A percentile compares a stretch with the other conserved stretches of the same genome.
Conservation (phyloP, 371 early-diverging fungal species). For the Circinella minor region DNA sequence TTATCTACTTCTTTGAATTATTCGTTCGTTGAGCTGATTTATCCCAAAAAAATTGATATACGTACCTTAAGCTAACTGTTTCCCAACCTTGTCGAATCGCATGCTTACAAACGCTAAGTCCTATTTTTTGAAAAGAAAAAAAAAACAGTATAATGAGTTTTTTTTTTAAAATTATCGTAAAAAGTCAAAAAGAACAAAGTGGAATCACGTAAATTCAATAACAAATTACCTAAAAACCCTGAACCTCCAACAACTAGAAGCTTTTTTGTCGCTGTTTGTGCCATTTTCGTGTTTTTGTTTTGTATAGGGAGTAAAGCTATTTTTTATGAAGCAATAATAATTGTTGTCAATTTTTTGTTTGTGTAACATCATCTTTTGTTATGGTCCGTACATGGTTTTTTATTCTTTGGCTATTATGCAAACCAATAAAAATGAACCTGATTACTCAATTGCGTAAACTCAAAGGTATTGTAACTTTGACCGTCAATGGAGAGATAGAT, state of each 20-base stretch:
- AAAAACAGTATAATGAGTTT: background rate
- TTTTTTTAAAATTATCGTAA: background rate
- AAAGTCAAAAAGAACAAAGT: background rate
- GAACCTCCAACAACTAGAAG: constrained; percentile 78
- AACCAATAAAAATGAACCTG: too few relatives aligned
- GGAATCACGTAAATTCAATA: background rate
- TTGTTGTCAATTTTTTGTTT: too few relatives aligned
- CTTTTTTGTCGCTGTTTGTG: constrained; percentile 47
- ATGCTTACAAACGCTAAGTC: constrained; percentile 62
- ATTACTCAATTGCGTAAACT: too few relatives aligned
- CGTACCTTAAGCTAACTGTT: constrained; percentile 75
- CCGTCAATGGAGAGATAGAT: too few relatives aligned
- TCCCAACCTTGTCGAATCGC: constrained; percentile 76
- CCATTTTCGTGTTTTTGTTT: constrained; percentile 21
- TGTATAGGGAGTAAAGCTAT: too few relatives aligned
- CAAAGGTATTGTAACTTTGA: too few relatives aligned
- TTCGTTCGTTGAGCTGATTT: background rate
- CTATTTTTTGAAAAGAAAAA: constrained; percentile 26
- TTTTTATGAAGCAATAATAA: too few relatives aligned
- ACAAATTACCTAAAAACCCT: constrained; percentile 65
- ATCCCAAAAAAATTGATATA: constrained; percentile 15
- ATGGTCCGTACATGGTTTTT: too few relatives aligned
- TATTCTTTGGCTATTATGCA: too few relatives aligned
- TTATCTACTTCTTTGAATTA: background rate
- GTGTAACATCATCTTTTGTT: too few relatives aligned